Conservation (phyloP, 371 early-diverging fungal genomes). For the Thermomucor indicae-seudaticae region DNA sequence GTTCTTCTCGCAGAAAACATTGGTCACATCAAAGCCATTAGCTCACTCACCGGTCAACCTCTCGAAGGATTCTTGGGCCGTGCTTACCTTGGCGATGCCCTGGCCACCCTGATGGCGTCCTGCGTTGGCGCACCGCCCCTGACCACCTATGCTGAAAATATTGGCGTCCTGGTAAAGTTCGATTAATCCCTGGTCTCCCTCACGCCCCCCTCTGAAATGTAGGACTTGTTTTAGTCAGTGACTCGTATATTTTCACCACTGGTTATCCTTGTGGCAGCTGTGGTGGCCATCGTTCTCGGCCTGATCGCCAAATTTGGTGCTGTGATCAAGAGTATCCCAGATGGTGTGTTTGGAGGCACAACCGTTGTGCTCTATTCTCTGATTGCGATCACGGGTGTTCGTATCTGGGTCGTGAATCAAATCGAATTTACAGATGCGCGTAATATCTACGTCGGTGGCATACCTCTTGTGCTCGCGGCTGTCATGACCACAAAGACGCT, state of each 20-base stretch:
- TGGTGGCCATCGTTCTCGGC: slow-evolving; percentile 52
- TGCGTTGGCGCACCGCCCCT: slow-evolving; percentile 48
- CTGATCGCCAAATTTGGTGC: slow-evolving; percentile 60
- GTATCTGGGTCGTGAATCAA: slow-evolving; percentile 55
- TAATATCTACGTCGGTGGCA: slow-evolving; percentile 51
- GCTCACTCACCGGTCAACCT: slow-evolving; percentile 43
- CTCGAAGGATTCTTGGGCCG: slow-evolving; percentile 49
- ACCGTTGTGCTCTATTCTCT: slow-evolving; percentile 52
- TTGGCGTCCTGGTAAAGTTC: slow-evolving; percentile 42
- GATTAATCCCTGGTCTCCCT: not conserved
- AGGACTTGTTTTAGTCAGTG: slow-evolving; percentile 26
- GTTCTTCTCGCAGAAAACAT: slow-evolving; percentile 53
- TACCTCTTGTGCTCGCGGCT: slow-evolving; percentile 42
- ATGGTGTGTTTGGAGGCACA: slow-evolving; percentile 56
- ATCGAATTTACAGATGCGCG: slow-evolving; percentile 51
- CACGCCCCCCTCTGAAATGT: too few species aligned
- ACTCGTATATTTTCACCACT: slow-evolving; percentile 54
- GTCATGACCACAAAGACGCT: slow-evolving; percentile 38
- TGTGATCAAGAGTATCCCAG: slow-evolving; percentile 51
- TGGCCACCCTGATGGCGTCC: slow-evolving; percentile 51
- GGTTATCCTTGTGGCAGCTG: slow-evolving; percentile 49
- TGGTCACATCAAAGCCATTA: slow-evolving; percentile 57
- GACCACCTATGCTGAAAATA: slow-evolving; percentile 59
- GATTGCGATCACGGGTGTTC: slow-evolving; percentile 55
- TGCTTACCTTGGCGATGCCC: slow-evolving; percentile 53